phyloP scores from a whole-genome alignment of 805 yeast species.

The Candida mattraensis region DNA sequence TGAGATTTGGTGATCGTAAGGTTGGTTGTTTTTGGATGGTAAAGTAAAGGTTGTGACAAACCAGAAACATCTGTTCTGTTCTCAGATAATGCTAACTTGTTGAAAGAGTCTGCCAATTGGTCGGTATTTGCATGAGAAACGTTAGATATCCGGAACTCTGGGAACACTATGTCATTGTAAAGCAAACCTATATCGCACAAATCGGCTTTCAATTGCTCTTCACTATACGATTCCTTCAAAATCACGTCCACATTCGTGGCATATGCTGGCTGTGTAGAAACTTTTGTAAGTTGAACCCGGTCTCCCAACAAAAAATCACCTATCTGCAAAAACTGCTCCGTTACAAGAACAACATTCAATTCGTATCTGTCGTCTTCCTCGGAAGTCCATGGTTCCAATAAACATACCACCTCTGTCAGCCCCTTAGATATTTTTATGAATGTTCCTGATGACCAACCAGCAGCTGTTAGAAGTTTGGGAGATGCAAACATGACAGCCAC shows the following conservation, averaged over 20 bases:
- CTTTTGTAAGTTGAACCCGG: conserved; percentile 42
- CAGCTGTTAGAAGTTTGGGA: conserved; percentile 17
- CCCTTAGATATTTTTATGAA: conserved; percentile 31
- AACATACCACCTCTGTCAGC: conserved; percentile 18
- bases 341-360: conserved; percentile 27
- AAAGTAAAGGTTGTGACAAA: conserved; percentile 24
- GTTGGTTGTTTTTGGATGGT: conserved; percentile 31
- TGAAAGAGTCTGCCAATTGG: conserved; percentile 1
- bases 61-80: too few relatives aligned
- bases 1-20: conserved; percentile 33
- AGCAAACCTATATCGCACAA: conserved; percentile 58
- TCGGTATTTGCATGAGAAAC: conserved; percentile 10
- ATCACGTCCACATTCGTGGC: conserved; percentile 23
- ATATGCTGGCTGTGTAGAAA: conserved; percentile 48
- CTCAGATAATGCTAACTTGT: conserved; percentile 1
- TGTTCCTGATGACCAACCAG: conserved; percentile 26
- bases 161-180: conserved; percentile 46
- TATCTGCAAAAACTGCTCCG: conserved; percentile 20
- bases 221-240: conserved; percentile 12
- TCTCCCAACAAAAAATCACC: conserved; percentile 32
- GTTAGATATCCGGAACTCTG: conserved; percentile 12
- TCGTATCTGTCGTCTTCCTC: conserved; percentile 26
- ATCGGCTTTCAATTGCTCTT: conserved; percentile 40
- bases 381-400: conserved; percentile 23
- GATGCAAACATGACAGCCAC: conserved; percentile 27